Conservation (phyloP, 2,329 filamentous ascomycete species). For the Diplodia seriata region DNA sequence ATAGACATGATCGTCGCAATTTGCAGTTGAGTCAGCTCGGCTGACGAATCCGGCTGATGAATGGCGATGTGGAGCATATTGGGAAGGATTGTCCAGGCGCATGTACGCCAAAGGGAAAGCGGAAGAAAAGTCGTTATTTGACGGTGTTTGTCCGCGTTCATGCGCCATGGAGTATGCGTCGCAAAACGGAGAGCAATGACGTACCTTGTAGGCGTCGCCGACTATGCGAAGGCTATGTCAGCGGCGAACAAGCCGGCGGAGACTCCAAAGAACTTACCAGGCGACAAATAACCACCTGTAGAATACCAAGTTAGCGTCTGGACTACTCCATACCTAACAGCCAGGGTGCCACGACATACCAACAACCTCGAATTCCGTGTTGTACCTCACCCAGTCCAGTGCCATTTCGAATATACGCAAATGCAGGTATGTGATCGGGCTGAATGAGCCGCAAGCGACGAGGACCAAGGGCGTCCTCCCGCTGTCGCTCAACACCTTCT, state of each 20-base stretch:
- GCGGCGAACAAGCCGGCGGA: neutral
- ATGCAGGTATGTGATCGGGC: conserved; percentile 77
- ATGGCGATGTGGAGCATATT: conserved; percentile 22
- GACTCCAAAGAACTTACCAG: conserved; percentile 19
- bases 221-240: conserved; percentile 19
- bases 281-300: conserved; percentile 29
- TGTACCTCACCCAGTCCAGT: conserved; percentile 75
- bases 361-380: conserved; percentile 78
- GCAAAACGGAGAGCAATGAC: conserved; percentile 2
- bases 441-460: conserved; percentile 74
- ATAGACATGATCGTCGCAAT: conserved; percentile 42
- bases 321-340: neutral
- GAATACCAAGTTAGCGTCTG: conserved; percentile 8
- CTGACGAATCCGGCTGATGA: neutral
- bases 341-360: conserved; percentile 68
- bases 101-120: neutral
- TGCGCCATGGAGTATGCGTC: neutral
- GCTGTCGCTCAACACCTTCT: conserved; percentile 62
- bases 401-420: conserved; percentile 90
- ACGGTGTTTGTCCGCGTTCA: neutral
- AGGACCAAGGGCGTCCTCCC: conserved; percentile 66
- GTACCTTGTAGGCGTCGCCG: conserved; percentile 32
- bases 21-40: conserved; percentile 20
- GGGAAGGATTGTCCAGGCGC: neutral
- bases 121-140: neutral